Percentiles rank a stretch among this genome's conserved stretches.
Conservation (phyloP, 768 basidiomycete species). For the Naganishia antarctica region DNA sequence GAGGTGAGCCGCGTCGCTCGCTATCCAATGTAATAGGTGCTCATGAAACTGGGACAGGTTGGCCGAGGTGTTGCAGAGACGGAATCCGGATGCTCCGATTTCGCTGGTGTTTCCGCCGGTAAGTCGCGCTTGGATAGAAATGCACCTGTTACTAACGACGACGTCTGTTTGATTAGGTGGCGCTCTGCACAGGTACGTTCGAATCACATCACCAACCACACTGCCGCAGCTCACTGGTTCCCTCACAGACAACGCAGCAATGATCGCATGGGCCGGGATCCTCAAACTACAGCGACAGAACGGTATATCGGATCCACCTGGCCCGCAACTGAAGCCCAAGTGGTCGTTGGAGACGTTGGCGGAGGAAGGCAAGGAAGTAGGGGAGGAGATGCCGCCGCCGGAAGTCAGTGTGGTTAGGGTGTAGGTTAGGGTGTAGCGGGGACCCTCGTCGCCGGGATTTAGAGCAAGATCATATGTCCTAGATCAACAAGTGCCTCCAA, state of each 20-base stretch:
- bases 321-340: slow-evolving; percentile 60
- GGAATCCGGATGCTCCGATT: slow-evolving; percentile 43
- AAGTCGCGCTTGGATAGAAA: background rate
- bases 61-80: slow-evolving; percentile 32
- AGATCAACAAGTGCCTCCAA: too few species aligned
- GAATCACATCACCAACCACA: too few species aligned
- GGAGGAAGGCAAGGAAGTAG: background rate
- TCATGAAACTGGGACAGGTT: slow-evolving; percentile 31
- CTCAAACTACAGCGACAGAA: slow-evolving; percentile 65
- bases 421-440: background rate
- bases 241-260: slow-evolving; percentile 84
- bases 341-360: slow-evolving; percentile 65
- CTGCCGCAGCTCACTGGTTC: too few species aligned
- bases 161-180: slow-evolving; percentile 23
- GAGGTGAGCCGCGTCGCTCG: slow-evolving; percentile 53
- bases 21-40: too few species aligned
- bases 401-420: slow-evolving; percentile 1
- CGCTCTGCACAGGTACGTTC: slow-evolving; percentile 58
- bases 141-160: slow-evolving; percentile 26
- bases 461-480: too few species aligned
- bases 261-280: slow-evolving; percentile 93
- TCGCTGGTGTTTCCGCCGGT: slow-evolving; percentile 67
- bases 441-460: too few species aligned
- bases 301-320: slow-evolving; percentile 57
- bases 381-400: slow-evolving; percentile 7